Conservation (phyloP, 225 moss, liverwort and hornwort species). For the Bryum argenteum region DNA sequence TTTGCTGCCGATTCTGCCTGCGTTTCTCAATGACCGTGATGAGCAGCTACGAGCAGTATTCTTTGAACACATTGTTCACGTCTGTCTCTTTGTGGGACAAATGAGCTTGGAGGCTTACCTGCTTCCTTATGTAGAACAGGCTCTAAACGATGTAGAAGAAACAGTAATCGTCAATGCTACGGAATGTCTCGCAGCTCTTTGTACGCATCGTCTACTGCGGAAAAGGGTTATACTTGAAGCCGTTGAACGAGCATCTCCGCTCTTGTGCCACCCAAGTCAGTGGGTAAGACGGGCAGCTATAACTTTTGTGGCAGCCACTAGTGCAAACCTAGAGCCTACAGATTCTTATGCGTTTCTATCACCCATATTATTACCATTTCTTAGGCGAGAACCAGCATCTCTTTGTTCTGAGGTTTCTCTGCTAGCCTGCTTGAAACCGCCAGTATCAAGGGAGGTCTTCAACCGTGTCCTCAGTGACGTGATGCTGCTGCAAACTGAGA, state of each 20-base stretch:
- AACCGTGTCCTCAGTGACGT: constrained; percentile 87
- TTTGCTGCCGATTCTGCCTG: constrained; percentile 87
- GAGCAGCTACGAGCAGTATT: constrained; percentile 98
- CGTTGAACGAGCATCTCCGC: constrained; percentile 88
- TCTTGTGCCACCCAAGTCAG: constrained; percentile 97
- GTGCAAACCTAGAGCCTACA: constrained; percentile 78
- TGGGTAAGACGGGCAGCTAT: constrained; percentile 97
- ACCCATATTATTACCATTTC: constrained; percentile 84
- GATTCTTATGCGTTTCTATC: constrained; percentile 91
- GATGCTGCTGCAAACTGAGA: constrained; percentile 77
- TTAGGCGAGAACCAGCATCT: constrained; percentile 93
- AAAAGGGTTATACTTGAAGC: constrained; percentile 85
- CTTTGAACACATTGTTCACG: constrained; percentile 95
- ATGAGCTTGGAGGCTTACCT: constrained; percentile 93
- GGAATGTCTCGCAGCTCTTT: constrained; percentile 92
- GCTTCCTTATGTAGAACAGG: constrained; percentile 95
- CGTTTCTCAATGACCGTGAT: constrained; percentile 97
- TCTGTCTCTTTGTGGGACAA: constrained; percentile 95
- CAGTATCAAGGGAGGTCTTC: constrained; percentile 94
- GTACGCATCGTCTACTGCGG: constrained; percentile 80
- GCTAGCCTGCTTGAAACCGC: constrained; percentile 89
- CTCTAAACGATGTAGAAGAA: constrained; percentile 98
- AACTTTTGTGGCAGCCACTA: constrained; percentile 87
- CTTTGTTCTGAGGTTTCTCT: constrained; percentile 80
- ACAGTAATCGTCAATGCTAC: constrained; percentile 94